Evolutionary conservation across 495 filamentous ascomycete genomes (phyloP).

Genomic region (Neurospora discreta): DNA sequence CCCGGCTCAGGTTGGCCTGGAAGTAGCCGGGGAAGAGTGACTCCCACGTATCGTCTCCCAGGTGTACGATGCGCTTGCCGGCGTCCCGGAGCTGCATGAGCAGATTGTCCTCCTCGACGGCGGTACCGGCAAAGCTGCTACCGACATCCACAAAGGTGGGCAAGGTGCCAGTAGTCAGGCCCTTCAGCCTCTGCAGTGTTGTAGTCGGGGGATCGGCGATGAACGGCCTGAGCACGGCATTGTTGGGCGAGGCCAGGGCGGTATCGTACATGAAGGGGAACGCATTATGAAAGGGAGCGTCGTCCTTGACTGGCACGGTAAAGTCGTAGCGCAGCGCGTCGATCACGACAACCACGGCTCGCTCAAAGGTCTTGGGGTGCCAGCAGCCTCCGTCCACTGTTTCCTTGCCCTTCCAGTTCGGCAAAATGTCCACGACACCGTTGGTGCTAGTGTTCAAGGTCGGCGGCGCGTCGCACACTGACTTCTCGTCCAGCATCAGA

Average conservation of each 20-base stretch:
- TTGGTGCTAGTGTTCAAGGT: constrained; percentile 31
- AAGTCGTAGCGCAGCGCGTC: constrained; percentile 97
- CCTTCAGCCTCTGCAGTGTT: constrained; percentile 86
- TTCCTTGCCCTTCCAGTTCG: constrained; percentile 30
- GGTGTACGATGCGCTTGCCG: constrained; percentile 78
- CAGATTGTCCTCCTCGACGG: constrained; percentile 96
- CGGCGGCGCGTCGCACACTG: constrained; percentile 65
- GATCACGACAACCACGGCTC: constrained; percentile 82
- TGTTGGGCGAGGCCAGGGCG: constrained; percentile 55
- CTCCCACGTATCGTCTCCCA: constrained; percentile 96
- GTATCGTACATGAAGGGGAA: constrained; percentile 78
- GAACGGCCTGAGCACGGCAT: constrained; percentile 86
- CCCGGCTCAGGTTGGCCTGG: constrained; percentile 65
- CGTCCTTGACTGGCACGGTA: constrained; percentile 63
- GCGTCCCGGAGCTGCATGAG: constrained; percentile 69
- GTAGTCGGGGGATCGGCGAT: constrained; percentile 95
- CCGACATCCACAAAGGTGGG: constrained; percentile 91
- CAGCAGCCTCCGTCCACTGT: constrained; percentile 68
- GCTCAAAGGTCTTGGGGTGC: constrained; percentile 87
- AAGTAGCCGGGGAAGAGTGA: constrained; percentile 87
- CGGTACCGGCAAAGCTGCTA: constrained; percentile 88
- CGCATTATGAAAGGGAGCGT: constrained; percentile 67
- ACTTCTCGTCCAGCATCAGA: constrained; percentile 79
- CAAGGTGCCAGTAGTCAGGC: constrained; percentile 86
- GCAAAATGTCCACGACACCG: constrained; percentile 13